Conservation (phyloP, 176 grass and related monocot genomes). For the Phoenix roebelenii region DNA sequence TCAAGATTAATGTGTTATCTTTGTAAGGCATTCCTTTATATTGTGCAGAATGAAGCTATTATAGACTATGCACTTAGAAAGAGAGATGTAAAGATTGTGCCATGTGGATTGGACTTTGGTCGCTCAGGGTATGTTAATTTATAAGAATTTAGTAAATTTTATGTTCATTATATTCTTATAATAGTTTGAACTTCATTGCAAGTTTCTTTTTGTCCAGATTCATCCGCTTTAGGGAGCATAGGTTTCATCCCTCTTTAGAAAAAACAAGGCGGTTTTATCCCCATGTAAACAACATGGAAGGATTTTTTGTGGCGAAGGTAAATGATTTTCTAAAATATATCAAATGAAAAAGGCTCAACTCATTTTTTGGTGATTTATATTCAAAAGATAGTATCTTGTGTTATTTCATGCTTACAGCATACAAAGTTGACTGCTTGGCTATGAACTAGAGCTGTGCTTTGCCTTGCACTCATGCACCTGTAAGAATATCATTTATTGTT, state of each 20-base stretch:
- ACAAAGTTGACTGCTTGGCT: no score
- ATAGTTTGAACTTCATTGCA: no score
- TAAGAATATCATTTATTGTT: no score
- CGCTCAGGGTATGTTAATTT: slow-evolving; percentile 58
- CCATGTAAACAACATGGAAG: slow-evolving; percentile 99
- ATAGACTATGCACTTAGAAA: slow-evolving; percentile 84
- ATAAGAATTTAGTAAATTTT: not conserved
- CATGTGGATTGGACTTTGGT: slow-evolving; percentile 87
- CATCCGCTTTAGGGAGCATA: slow-evolving; percentile 66
- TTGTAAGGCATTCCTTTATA: not conserved
- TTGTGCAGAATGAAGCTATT: slow-evolving; percentile 79
- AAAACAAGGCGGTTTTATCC: slow-evolving; percentile 99
- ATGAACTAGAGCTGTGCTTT: no score
- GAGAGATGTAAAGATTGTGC: slow-evolving; percentile 69
- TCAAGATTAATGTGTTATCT: not conserved
- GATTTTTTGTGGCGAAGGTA: slow-evolving; percentile 98
- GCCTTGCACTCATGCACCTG: no score
- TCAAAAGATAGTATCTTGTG: not conserved
- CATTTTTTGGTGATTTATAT: slow-evolving; percentile 8
- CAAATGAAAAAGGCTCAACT: not conserved
- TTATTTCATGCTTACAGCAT: slow-evolving; percentile 2
- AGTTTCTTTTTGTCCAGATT: slow-evolving; percentile 37
- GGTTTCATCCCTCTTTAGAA: slow-evolving; percentile 88
- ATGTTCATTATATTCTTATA: no score
- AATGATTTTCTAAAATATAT: not conserved